These are phyloP conservation scores for Liquidambar formosana DNA, from an alignment of 164 flowering plant genomes.

Conservation along the genomic window DNA sequence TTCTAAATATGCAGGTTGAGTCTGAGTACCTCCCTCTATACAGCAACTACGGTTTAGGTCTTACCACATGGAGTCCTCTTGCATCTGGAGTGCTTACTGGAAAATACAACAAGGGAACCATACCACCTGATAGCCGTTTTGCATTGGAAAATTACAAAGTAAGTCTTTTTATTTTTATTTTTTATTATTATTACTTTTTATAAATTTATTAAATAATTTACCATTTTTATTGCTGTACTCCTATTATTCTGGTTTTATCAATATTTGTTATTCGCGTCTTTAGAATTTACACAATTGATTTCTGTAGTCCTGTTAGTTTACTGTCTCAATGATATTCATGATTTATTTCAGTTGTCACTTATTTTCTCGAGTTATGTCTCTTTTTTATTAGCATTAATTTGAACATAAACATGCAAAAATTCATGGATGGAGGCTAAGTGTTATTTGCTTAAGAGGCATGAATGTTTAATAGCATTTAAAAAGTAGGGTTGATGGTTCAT, in stretches of 20 bases:
- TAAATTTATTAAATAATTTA: too few relatives aligned
- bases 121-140: constrained; percentile 93
- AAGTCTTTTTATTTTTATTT: neutral
- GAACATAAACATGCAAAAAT: neutral
- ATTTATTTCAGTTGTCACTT: neutral
- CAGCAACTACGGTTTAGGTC: constrained; percentile 87
- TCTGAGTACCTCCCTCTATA: constrained; percentile 85
- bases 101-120: constrained; percentile 71
- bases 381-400: neutral
- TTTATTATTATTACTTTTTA: too few relatives aligned
- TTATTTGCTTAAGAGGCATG: neutral
- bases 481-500: neutral
- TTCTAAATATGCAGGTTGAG: constrained; percentile 60
- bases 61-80: constrained; percentile 99
- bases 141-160: constrained; percentile 97
- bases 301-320: too few relatives aligned
- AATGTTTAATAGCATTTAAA: neutral
- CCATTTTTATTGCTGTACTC: neutral
- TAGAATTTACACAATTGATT: neutral
- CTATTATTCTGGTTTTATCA: neutral
- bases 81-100: constrained; percentile 98
- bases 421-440: neutral
- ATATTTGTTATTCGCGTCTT: neutral
- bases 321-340: neutral
- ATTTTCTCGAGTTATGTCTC: neutral